A percentile compares a stretch with the other conserved stretches of the same genome.
Evolutionary conservation across 306 rosid species (phyloP).

Genomic region (Herpetospermum pedunculosum): DNA sequence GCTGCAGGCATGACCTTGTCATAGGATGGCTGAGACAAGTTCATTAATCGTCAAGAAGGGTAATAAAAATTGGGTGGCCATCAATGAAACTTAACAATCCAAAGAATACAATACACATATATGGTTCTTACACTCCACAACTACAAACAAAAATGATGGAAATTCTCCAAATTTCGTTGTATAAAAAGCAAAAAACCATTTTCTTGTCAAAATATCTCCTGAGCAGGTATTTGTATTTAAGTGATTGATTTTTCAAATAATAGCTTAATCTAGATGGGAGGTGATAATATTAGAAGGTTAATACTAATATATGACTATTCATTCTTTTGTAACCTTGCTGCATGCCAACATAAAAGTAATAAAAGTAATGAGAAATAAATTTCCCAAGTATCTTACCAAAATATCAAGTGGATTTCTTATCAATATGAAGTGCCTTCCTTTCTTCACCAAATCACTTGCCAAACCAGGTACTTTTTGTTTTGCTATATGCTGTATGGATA

Average conservation of each 20-base stretch:
- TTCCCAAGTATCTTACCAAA: slow-evolving; percentile 31
- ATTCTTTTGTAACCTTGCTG: neutral
- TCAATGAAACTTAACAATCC: neutral
- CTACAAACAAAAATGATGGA: neutral
- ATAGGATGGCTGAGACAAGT: slow-evolving; percentile 53
- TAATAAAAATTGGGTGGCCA: neutral
- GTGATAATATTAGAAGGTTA: neutral
- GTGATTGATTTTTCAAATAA: neutral
- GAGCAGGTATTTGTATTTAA: neutral
- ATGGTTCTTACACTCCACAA: neutral
- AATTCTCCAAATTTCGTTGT: neutral
- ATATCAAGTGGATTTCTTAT: slow-evolving; percentile 72
- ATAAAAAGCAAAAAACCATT: neutral
- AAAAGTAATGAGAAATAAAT: neutral
- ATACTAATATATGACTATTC: neutral
- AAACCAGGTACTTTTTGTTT: slow-evolving; percentile 53
- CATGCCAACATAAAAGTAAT: neutral
- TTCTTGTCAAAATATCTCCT: neutral
- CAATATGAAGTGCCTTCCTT: slow-evolving; percentile 74
- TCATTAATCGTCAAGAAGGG: neutral
- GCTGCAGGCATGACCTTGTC: slow-evolving; percentile 58
- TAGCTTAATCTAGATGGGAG: neutral
- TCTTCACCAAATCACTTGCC: slow-evolving; percentile 46
- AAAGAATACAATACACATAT: neutral
- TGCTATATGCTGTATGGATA: slow-evolving; percentile 49